Evolutionary conservation across 2,329 filamentous ascomycete genomes (phyloP).

Genomic region (Penicillium sclerotigenum): DNA sequence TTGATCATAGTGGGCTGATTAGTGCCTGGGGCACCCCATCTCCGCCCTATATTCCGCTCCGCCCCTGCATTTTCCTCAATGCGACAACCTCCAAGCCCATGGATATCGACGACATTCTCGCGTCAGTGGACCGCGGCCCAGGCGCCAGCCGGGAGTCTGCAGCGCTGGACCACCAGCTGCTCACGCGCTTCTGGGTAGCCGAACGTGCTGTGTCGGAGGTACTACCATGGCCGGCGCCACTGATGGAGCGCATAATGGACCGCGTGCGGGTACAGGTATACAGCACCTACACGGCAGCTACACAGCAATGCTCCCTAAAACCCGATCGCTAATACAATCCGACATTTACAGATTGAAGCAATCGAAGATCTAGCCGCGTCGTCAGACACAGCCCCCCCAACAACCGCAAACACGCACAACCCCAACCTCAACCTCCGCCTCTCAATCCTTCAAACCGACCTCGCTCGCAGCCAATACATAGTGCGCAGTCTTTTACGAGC

Average conservation of each 20-base stretch:
- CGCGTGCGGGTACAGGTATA: constrained; percentile 62
- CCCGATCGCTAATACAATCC: neutral
- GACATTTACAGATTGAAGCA: constrained; percentile 53
- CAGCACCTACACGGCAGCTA: neutral
- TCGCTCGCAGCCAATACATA: constrained; percentile 90
- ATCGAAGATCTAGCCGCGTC: constrained; percentile 60
- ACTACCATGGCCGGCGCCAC: constrained; percentile 69
- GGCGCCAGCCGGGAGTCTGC: constrained; percentile 37
- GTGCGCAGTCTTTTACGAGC: constrained; percentile 78
- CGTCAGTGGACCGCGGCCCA: constrained; percentile 64
- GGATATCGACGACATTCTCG: constrained; percentile 79
- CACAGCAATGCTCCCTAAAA: neutral
- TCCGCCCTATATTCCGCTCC: constrained; percentile 32
- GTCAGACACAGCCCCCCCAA: constrained; percentile 38
- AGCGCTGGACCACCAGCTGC: constrained; percentile 70
- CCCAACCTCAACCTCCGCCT: constrained; percentile 88
- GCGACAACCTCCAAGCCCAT: constrained; percentile 45
- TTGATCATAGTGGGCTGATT: neutral
- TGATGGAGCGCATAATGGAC: constrained; percentile 79
- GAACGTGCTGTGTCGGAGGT: constrained; percentile 87
- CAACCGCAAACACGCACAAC: constrained; percentile 71
- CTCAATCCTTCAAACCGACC: constrained; percentile 93
- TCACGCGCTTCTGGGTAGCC: constrained; percentile 90
- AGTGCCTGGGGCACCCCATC: constrained; percentile 34
- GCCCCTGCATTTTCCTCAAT: constrained; percentile 7